Base-by-base conservation (phyloP, 1,139 yeast genomes). In the Scheffersomyces segobiensis region DNA sequence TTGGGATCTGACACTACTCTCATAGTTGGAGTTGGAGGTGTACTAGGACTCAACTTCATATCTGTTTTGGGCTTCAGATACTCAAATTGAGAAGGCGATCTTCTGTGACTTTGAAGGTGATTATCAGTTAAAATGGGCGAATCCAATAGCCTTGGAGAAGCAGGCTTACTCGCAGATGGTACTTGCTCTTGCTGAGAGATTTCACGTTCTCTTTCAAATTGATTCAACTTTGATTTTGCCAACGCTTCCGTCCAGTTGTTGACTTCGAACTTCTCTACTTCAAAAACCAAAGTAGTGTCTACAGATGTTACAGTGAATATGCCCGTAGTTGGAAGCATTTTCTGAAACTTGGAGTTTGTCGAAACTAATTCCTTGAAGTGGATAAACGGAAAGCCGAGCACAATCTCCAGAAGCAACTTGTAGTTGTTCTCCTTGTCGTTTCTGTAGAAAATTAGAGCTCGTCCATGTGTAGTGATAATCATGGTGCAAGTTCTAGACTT, bases 211-310 rank as follows among this genome's bases (percentile, higher is more conserved):
- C 86, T 75, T 60, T 86, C 88, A 57, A 73, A 74, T 60, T 82
- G 84, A 59, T 76, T 74, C 6, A 73, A 62, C 63, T 87, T 82
- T 0, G 88, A 70, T 60, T 76, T 81, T 4, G 85, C 84, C 52
- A 87, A 72, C 0, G 82, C 69, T 54, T 80, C 83, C 0, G 90
- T 86, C 91, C 91, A 87, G 19, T 74, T 69, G 46, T 77, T 73
- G 0, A 86, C 77, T 51, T 85, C 88, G 52, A 68, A 73, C 60
- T 80, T 83, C 53, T 84, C 87, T n/a, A 82, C 87, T 65, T 87
- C 89, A 71, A 85, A 84, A 2, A 81, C 77, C 61, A 83, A 79
- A 0, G 88, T 78, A 2, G 82, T 74, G 6, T 69, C 71, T 48
- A 69, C 68, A 0, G 88, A 83, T 58, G 79, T 78, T 47, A 87